phyloP scores from a whole-genome alignment of 2,329 filamentous ascomycete species.

The Fusarium aywerte region DNA sequence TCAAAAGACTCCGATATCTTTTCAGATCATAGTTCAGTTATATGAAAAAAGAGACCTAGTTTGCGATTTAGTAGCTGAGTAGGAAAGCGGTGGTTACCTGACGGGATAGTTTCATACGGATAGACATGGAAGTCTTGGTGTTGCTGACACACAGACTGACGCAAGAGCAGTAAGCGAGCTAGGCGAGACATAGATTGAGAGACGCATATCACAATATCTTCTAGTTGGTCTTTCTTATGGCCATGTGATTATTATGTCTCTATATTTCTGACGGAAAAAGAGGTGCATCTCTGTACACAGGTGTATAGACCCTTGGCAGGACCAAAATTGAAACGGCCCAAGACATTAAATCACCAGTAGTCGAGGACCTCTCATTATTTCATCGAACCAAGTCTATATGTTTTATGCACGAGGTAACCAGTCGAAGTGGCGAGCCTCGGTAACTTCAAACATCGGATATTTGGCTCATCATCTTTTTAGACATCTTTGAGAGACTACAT shows the following conservation, averaged over 20 bases:
- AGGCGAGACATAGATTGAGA: neutral
- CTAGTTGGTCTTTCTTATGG: neutral
- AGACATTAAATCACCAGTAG: neutral
- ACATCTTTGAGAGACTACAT: neutral
- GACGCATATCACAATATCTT: neutral
- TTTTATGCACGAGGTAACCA: neutral
- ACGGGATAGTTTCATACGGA: slow-evolving; percentile 5
- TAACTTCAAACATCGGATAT: neutral
- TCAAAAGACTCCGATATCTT: neutral
- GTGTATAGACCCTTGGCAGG: neutral
- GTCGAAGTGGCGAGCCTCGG: neutral
- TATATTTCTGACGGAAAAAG: too few species aligned
- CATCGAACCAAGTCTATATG: neutral
- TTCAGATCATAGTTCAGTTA: neutral
- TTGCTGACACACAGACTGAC: slow-evolving; percentile 4
- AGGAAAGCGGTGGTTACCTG: neutral
- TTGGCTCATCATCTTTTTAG: neutral
- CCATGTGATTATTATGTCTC: neutral
- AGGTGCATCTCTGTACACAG: too few species aligned
- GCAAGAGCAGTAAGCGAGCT: neutral
- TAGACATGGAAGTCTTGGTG: neutral
- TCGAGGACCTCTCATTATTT: neutral
- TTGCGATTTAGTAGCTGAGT: too few species aligned
- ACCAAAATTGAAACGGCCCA: neutral
- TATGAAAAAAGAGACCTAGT: neutral